Evolutionary conservation across 306 rosid species (phyloP).

Genomic region (Sechiopsis laciniata): DNA sequence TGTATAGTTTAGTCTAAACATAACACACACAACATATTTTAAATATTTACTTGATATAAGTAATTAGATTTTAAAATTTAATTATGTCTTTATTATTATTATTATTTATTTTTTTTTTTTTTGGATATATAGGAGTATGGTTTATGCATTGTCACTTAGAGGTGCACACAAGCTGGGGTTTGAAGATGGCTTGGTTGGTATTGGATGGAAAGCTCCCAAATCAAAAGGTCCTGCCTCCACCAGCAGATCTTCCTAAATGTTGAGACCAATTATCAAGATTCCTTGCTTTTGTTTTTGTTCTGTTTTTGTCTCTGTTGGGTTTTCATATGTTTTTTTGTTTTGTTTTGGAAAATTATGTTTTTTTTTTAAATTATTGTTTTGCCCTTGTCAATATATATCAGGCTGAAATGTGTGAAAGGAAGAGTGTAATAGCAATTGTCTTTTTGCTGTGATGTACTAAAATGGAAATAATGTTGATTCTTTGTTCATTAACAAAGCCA

Average conservation of each 20-base stretch:
- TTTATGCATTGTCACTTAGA: not conserved
- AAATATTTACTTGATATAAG: too few species aligned
- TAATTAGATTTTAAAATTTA: not conserved
- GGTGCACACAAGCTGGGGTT: slow-evolving; percentile 15
- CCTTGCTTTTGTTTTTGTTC: not conserved
- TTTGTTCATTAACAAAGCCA: slow-evolving; percentile 2
- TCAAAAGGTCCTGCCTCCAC: slow-evolving; percentile 10
- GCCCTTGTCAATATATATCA: not conserved
- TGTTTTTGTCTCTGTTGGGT: not conserved
- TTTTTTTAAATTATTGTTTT: not conserved
- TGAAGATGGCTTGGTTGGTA: slow-evolving; percentile 17
- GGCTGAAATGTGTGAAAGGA: not conserved
- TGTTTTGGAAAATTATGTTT: not conserved
- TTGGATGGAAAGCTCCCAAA: slow-evolving; percentile 14
- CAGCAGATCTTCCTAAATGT: slow-evolving; percentile 17
- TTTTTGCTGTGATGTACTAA: not conserved
- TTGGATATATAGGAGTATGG: slow-evolving; percentile 11
- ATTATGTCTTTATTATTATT: not conserved
- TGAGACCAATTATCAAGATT: not conserved
- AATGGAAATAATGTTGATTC: not conserved
- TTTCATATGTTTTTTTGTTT: not conserved
- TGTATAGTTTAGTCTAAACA: not conserved
- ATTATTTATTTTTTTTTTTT: too few species aligned
- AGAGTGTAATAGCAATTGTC: not conserved
- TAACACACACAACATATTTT: too few species aligned